Evolutionary conservation across 148 eudicot species (phyloP).

Genomic region (Camellia japonica): DNA sequence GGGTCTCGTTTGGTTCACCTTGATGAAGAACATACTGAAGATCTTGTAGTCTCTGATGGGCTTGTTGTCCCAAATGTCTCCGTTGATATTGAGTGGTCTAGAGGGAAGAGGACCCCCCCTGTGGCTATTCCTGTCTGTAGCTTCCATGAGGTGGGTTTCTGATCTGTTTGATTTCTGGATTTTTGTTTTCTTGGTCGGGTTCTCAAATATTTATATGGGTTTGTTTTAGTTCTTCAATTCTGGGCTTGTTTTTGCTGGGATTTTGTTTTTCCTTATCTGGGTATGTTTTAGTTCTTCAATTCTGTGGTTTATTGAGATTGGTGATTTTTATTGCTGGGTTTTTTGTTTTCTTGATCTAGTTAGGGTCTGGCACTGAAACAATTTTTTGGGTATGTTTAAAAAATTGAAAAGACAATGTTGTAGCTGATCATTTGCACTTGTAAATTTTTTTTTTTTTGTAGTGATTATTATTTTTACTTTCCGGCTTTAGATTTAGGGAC

Average conservation of each 20-base stretch:
- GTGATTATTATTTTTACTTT: neutral
- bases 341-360: constrained; percentile 1
- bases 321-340: neutral
- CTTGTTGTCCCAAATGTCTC: constrained; percentile 61
- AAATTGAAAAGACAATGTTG: neutral
- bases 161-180: constrained; percentile 7
- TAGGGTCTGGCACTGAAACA: neutral
- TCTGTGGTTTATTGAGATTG: neutral
- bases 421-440: neutral
- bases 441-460: neutral
- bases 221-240: constrained; percentile 7
- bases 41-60: constrained; percentile 51
- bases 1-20: constrained; percentile 70
- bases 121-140: constrained; percentile 59
- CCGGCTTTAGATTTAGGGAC: neutral
- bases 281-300: constrained; percentile 7
- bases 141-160: constrained; percentile 64
- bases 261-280: neutral
- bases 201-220: neutral
- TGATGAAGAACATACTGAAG: constrained; percentile 51
- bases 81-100: constrained; percentile 62
- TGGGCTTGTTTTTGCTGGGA: too few species aligned
- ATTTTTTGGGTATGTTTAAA: neutral
- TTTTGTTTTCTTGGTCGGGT: neutral
- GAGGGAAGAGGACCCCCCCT: constrained; percentile 32